Evolutionary conservation across 495 filamentous ascomycete species (phyloP).

Genomic region (Neurospora sp.): DNA sequence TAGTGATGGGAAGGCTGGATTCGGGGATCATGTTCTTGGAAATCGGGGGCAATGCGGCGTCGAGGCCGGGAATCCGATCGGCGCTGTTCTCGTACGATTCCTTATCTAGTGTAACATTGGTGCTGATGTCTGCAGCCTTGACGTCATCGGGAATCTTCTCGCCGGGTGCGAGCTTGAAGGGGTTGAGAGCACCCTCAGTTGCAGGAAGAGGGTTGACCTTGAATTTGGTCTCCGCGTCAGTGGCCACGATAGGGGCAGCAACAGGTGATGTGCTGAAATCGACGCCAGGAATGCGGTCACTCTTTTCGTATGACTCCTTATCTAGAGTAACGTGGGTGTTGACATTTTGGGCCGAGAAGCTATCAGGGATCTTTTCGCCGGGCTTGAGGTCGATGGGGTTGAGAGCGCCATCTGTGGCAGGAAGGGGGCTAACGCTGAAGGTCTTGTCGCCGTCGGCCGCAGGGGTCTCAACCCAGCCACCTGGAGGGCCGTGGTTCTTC

Average conservation of each 20-base stretch:
- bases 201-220: slow-evolving; percentile 70
- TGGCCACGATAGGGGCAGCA: not conserved
- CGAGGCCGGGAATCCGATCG: slow-evolving; percentile 44
- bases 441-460: slow-evolving; percentile 31
- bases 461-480: slow-evolving; percentile 74
- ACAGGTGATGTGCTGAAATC: slow-evolving; percentile 9
- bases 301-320: slow-evolving; percentile 66
- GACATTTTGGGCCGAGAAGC: slow-evolving; percentile 41
- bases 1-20: slow-evolving; percentile 68
- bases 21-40: slow-evolving; percentile 67
- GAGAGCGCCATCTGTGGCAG: slow-evolving; percentile 60
- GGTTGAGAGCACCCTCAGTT: slow-evolving; percentile 66
- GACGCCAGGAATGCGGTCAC: slow-evolving; percentile 41
- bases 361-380: slow-evolving; percentile 65
- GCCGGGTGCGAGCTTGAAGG: slow-evolving; percentile 67
- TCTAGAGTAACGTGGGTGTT: slow-evolving; percentile 56
- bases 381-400: slow-evolving; percentile 69
- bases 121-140: slow-evolving; percentile 43
- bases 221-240: slow-evolving; percentile 27
- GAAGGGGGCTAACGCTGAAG: slow-evolving; percentile 57
- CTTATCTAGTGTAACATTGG: slow-evolving; percentile 63
- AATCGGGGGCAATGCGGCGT: slow-evolving; percentile 53
- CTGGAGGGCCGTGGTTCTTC: slow-evolving; percentile 38
- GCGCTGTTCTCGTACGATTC: slow-evolving; percentile 69
- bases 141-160: slow-evolving; percentile 62